Conservation (phyloP, 495 filamentous ascomycete species). For the Daldinia loculata region DNA sequence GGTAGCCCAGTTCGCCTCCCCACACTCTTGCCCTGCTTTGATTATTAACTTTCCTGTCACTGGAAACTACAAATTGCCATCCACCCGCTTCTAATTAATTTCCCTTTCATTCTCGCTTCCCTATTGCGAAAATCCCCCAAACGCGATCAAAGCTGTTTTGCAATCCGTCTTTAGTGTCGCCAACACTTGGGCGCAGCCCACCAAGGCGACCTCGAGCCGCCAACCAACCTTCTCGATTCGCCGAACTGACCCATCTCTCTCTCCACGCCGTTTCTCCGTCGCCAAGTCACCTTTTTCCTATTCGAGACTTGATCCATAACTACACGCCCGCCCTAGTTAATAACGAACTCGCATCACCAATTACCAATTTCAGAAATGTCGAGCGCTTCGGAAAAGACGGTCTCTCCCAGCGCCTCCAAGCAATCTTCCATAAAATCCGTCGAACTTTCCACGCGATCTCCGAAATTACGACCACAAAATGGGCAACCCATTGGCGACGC, state of each 20-base stretch:
- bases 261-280: conserved; percentile 41
- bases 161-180: conserved; percentile 39
- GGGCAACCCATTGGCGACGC: conserved; percentile 42
- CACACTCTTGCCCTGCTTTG: conserved; percentile 43
- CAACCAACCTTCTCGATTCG: conserved; percentile 36
- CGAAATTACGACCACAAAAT: conserved; percentile 52
- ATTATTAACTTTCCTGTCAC: conserved; percentile 43
- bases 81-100: conserved; percentile 37
- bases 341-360: conserved; percentile 3
- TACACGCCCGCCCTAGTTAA: conserved; percentile 5
- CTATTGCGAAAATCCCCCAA: conserved; percentile 19
- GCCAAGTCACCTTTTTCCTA: conserved; percentile 44
- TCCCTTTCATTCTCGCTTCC: conserved; percentile 24
- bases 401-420: conserved; percentile 53
- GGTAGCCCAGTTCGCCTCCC: conserved; percentile 35
- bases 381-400: conserved; percentile 48
- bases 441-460: conserved; percentile 52
- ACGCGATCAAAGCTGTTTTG: conserved; percentile 42
- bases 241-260: conserved; percentile 24
- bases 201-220: conserved; percentile 46
- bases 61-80: conserved; percentile 47
- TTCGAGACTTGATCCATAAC: conserved; percentile 32
- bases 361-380: conserved; percentile 38
- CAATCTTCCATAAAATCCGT: conserved; percentile 57
- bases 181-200: conserved; percentile 47